Evolutionary conservation across 2,329 filamentous ascomycete species (phyloP).

Genomic region (Ascochyta lentis): DNA sequence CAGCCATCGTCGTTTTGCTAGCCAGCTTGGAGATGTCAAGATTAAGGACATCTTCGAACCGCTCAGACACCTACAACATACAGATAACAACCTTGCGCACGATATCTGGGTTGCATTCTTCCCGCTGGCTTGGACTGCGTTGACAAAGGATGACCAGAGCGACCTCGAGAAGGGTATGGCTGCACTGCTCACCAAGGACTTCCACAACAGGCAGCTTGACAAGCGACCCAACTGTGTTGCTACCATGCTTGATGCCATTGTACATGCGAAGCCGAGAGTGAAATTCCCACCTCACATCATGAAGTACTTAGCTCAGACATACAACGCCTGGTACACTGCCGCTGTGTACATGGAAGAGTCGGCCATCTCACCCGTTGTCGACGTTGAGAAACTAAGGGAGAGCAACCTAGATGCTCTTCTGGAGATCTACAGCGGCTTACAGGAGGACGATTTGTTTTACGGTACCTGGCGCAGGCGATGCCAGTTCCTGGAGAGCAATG

Average conservation of each 20-base stretch:
- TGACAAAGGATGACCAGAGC: slow-evolving; percentile 83
- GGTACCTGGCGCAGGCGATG: slow-evolving; percentile 94
- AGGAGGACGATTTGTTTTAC: slow-evolving; percentile 97
- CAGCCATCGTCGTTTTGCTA: slow-evolving; percentile 81
- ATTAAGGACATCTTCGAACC: slow-evolving; percentile 89
- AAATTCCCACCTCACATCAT: slow-evolving; percentile 95
- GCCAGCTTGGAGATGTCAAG: slow-evolving; percentile 83
- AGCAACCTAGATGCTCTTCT: slow-evolving; percentile 96
- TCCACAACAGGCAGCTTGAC: slow-evolving; percentile 91
- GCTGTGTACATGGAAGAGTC: slow-evolving; percentile 88
- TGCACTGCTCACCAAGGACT: slow-evolving; percentile 90
- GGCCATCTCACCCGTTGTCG: slow-evolving; percentile 81
- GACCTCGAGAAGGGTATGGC: slow-evolving; percentile 93
- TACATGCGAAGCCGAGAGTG: slow-evolving; percentile 82
- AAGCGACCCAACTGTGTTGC: slow-evolving; percentile 95
- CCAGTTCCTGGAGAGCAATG: slow-evolving; percentile 97
- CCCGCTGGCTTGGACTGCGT: slow-evolving; percentile 90
- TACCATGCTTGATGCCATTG: slow-evolving; percentile 85
- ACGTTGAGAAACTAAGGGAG: slow-evolving; percentile 84
- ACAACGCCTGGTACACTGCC: slow-evolving; percentile 97
- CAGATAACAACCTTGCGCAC: slow-evolving; percentile 80
- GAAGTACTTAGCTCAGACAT: slow-evolving; percentile 92
- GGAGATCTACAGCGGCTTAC: slow-evolving; percentile 86
- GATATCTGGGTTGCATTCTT: slow-evolving; percentile 92
- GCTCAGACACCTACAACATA: slow-evolving; percentile 88